Evolutionary conservation across 2,329 filamentous ascomycete species (phyloP).

Genomic region (Amauroascus niger): DNA sequence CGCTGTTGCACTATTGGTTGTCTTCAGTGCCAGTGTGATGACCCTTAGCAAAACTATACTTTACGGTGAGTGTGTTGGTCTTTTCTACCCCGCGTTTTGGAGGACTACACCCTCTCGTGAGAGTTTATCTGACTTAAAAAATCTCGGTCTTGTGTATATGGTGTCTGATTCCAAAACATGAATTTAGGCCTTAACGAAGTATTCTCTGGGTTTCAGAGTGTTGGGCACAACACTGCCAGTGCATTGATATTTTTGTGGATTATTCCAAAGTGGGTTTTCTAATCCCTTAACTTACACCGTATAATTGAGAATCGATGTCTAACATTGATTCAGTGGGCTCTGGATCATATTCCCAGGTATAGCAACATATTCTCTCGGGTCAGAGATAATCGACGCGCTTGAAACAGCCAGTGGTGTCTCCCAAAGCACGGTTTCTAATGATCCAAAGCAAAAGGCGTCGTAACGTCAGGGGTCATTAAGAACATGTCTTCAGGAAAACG

Average conservation of each 20-base stretch:
- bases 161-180: background rate
- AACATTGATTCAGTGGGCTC: conserved; percentile 40
- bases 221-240: conserved; percentile 50
- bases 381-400: conserved; percentile 53
- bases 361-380: conserved; percentile 50
- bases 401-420: conserved; percentile 25
- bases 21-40: conserved; percentile 51
- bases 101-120: background rate
- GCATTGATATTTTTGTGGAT: conserved; percentile 52
- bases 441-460: conserved; percentile 8
- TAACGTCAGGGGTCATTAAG: background rate
- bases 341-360: conserved; percentile 58
- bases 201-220: conserved; percentile 51
- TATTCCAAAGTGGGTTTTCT: conserved; percentile 52
- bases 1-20: conserved; percentile 48
- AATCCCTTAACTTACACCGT: background rate
- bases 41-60: conserved; percentile 59
- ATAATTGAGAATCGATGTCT: background rate
- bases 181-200: conserved; percentile 49
- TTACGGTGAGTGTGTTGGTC: conserved; percentile 51
- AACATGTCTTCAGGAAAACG: background rate
- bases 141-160: conserved; percentile 6
- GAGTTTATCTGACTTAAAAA: background rate
- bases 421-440: background rate
- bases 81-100: background rate